Conservation (phyloP, 2,329 filamentous ascomycete species). For the Fusarium dlaminii region DNA sequence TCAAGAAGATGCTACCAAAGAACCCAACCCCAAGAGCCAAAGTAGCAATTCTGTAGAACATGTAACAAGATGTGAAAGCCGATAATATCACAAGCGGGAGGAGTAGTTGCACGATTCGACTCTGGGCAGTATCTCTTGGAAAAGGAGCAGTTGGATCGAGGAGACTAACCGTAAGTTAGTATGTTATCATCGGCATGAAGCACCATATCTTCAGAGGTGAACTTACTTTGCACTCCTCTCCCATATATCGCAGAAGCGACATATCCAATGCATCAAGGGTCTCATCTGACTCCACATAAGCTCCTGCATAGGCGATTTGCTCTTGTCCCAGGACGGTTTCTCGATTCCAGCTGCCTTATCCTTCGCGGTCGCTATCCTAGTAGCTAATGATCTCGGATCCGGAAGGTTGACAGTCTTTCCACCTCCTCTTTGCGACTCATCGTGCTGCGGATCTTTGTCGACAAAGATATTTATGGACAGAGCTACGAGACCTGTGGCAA, state of each 20-base stretch:
- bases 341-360: slow-evolving; percentile 56
- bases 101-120: neutral
- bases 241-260: slow-evolving; percentile 53
- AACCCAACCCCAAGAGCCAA: neutral
- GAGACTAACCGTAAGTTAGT: slow-evolving; percentile 45
- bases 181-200: neutral
- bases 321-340: slow-evolving; percentile 69
- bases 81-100: neutral
- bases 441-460: slow-evolving; percentile 74
- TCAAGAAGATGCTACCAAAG: neutral
- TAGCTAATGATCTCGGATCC: slow-evolving; percentile 43
- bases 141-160: slow-evolving; percentile 69
- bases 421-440: slow-evolving; percentile 54
- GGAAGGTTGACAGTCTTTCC: slow-evolving; percentile 45
- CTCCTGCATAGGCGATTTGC: slow-evolving; percentile 78
- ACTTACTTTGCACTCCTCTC: slow-evolving; percentile 52
- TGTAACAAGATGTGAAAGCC: neutral
- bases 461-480: slow-evolving; percentile 73
- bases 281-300: slow-evolving; percentile 79
- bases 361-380: slow-evolving; percentile 54
- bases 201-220: too few species aligned
- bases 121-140: slow-evolving; percentile 64
- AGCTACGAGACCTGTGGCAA: slow-evolving; percentile 70
- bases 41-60: neutral
- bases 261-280: slow-evolving; percentile 68